Base-by-base conservation (phyloP, 2,329 filamentous ascomycete species). In the Fusarium sp. region DNA sequence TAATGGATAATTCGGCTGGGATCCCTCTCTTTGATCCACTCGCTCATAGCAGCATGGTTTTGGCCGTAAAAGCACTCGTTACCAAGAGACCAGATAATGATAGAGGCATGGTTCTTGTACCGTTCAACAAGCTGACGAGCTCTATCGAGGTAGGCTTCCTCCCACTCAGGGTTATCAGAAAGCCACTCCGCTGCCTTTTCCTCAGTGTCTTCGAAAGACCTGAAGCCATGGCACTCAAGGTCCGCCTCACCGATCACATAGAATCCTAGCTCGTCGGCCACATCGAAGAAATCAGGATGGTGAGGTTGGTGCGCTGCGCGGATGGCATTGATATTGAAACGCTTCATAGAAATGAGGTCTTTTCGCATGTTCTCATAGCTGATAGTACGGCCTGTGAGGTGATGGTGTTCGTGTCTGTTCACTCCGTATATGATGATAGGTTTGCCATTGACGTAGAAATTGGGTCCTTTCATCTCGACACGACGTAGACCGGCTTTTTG, bases 61-160 rank as follows among this genome's bases (percentile, higher is more conserved):
- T 80, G 79, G 0, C 91, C 91, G 60, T 91, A 92, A 71, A 91
- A 92, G 0, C 89, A 84, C 73, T 92, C 90, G 59, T 92, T 93
- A 0, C 91, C 91, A 0, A 93, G 80, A 18, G 87, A 90, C 91
- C 91, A 93, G 52, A 92, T 86, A 44, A 92, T 86, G 4, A 93
- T 80, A 8, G 83, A 90, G 0, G 89, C 80, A 67, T 91, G 88
- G 53, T 92, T 84, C 68, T 82, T 83, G 65, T 83, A 82, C 12
- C 91, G 83, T 69, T 86, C 82, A 0, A 92, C 87, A 67, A 92
- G 81, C 63, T 91, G 88, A 30, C 83, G 79, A 6, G 88, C 88
- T 2, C 91, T 85, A 73, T 92, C 90, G 3, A 92, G 78, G 68
- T 93, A 92, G 0, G 89, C 88, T 2, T 86, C 83, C 56, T 79